Evolutionary conservation across 306 rosid genomes (phyloP).

Genomic region (Arachis stenosperma): DNA sequence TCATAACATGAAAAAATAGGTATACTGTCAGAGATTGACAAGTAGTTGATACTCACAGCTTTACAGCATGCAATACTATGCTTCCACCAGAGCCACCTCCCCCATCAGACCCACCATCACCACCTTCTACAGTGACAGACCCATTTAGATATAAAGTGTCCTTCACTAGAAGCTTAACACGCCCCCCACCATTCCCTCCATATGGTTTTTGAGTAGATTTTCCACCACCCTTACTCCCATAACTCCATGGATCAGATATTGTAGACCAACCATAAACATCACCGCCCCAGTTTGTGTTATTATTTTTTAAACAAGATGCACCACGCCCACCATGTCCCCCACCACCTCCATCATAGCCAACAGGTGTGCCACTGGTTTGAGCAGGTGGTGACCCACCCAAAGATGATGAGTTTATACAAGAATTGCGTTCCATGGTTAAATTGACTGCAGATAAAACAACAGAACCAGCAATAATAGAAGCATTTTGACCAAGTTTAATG

Average conservation of each 20-base stretch:
- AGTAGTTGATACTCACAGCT: slow-evolving; percentile 75
- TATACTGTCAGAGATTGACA: slow-evolving; percentile 32
- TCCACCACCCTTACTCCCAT: slow-evolving; percentile 96
- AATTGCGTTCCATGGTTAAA: slow-evolving; percentile 66
- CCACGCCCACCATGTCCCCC: slow-evolving; percentile 99
- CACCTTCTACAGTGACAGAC: slow-evolving; percentile 84
- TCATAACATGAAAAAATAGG: slow-evolving; percentile 28
- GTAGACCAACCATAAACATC: slow-evolving; percentile 99
- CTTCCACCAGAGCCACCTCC: slow-evolving; percentile 99
- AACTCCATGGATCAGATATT: slow-evolving; percentile 82
- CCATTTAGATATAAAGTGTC: slow-evolving; percentile 78
- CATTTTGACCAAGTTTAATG: slow-evolving; percentile 83
- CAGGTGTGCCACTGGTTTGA: slow-evolving; percentile 97
- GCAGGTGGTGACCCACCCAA: slow-evolving; percentile 94
- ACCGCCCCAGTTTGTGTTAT: slow-evolving; percentile 94
- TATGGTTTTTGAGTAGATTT: slow-evolving; percentile 52
- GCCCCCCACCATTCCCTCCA: slow-evolving; percentile 98
- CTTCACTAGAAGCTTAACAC: slow-evolving; percentile 71
- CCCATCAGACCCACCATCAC: slow-evolving; percentile 75
- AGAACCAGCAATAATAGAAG: slow-evolving; percentile 78
- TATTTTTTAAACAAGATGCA: slow-evolving; percentile 83
- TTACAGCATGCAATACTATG: slow-evolving; percentile 69
- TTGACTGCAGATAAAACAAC: slow-evolving; percentile 79
- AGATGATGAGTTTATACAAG: slow-evolving; percentile 77
- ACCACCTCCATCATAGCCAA: slow-evolving; percentile 87